Evolutionary conservation across 768 basidiomycete species (phyloP), one percentile per base, ranked within the genome.

Genomic region (Dentipellis sp.): DNA sequence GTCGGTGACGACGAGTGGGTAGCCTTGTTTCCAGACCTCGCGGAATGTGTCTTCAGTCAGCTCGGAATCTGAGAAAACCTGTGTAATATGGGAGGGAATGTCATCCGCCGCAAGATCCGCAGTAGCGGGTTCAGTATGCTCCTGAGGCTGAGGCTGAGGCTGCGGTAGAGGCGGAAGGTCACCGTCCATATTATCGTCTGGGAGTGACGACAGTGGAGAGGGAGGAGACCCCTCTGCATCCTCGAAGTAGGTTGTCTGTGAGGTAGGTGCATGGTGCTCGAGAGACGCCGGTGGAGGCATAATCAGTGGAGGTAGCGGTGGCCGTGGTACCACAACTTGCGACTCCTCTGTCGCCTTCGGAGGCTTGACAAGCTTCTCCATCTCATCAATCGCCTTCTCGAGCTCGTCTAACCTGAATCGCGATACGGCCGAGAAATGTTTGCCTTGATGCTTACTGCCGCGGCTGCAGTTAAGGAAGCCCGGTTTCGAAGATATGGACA

Each of bases 401-500:
- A 95, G 72, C 66, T 93, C 91, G 1, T 67, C 67, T 54, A 72
- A 72, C 58, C 77, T 77, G 63, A 94, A 91, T 39, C 91, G 75
- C 6, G 91, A 85, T 68, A 94, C 83, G 5, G 91, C 87, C 4
- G 83, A 83, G 63, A 94, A 90, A 54, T 86, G 78, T 34, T 69
- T 73, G 10, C 78, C 72, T 17, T 74, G 71, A 63, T 93, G 90
- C 57, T 90, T 88, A 53, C 81, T 81, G 52, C 84, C 74, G 57
- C 80, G 78, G 5, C 82, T 82, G 66, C 89, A 90, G 48, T 77
- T 76, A 1, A 91, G 68, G 29, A 29, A 29, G 29, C 29, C 29
- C 29, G 29, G 29, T 29, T 29, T 29, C 29, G 29, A 29, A 29
- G 71, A 91, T 29, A 29, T 29, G 29, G 29, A 29, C 3, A 29